Conservation (phyloP, 2,329 filamentous ascomycete genomes). For the Ampelomyces quisqualis region DNA sequence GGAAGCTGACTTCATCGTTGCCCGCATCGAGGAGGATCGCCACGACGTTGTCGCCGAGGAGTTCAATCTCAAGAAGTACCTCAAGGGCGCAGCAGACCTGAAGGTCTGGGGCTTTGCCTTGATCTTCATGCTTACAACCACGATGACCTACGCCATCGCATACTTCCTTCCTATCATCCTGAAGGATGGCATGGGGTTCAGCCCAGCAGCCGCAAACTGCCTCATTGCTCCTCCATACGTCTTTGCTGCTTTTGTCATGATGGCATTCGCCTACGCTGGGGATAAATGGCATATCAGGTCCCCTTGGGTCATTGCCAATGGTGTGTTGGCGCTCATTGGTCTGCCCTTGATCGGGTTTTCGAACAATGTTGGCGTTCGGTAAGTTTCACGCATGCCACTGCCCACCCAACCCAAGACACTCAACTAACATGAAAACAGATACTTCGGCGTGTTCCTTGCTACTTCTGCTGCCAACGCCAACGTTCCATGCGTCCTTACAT, state of each 20-base stretch:
- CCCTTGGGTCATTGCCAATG: conserved; percentile 66
- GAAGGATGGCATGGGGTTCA: conserved; percentile 34
- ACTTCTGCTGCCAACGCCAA: conserved; percentile 76
- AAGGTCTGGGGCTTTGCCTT: conserved; percentile 26
- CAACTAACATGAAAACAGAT: conserved; percentile 5
- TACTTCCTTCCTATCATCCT: conserved; percentile 36
- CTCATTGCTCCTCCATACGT: conserved; percentile 32
- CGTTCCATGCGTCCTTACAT: conserved; percentile 70
- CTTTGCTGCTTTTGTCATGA: conserved; percentile 35
- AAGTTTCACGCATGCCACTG: conserved; percentile 51
- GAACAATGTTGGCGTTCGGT: conserved; percentile 58
- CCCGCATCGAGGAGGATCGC: conserved; percentile 30
- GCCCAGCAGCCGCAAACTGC: conserved; percentile 25
- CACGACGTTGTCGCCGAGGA: conserved; percentile 32
- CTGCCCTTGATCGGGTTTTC: conserved; percentile 72
- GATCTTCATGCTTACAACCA: conserved; percentile 28
- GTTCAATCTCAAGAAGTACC: conserved; percentile 25
- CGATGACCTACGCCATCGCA: conserved; percentile 33
- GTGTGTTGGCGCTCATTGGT: conserved; percentile 65
- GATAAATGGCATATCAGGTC: conserved; percentile 67
- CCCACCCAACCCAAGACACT: background rate
- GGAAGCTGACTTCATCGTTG: conserved; percentile 32
- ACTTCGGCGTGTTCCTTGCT: conserved; percentile 68
- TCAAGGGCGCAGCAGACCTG: conserved; percentile 20
- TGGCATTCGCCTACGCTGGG: conserved; percentile 61